These are phyloP conservation scores for Trapa bicornis DNA, from an alignment of 345 rosid genomes.

Conservation along the genomic window DNA sequence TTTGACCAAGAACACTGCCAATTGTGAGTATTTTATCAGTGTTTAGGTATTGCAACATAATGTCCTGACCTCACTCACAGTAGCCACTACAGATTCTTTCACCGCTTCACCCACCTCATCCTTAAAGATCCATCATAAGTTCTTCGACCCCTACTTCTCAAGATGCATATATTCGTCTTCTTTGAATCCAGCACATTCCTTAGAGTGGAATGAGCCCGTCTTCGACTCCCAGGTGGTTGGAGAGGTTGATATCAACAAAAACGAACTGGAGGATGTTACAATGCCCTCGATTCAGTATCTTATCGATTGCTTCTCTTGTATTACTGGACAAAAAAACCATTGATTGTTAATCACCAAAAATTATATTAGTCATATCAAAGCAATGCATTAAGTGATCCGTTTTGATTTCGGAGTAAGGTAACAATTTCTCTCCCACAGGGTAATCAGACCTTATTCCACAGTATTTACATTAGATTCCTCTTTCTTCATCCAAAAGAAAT, in stretches of 20 bases:
- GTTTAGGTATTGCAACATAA: conserved; percentile 77
- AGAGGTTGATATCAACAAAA: background rate
- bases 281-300: too few species aligned
- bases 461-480: too few species aligned
- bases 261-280: too few species aligned
- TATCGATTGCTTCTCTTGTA: too few species aligned
- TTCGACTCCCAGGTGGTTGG: conserved; percentile 10
- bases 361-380: too few species aligned
- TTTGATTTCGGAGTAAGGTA: too few species aligned
- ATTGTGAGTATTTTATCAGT: conserved; percentile 81
- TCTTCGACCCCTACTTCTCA: background rate
- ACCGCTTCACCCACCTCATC: conserved; percentile 42
- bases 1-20: conserved; percentile 93
- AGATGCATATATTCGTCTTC: background rate
- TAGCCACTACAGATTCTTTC: background rate
- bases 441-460: too few species aligned
- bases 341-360: too few species aligned
- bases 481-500: background rate
- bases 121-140: background rate
- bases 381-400: too few species aligned
- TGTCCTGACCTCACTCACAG: conserved; percentile 13
- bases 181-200: conserved; percentile 6
- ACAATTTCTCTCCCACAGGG: too few species aligned
- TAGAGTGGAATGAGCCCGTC: conserved; percentile 31
- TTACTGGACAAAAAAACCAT: too few species aligned